Evolutionary conservation across 495 filamentous ascomycete species (phyloP).

Genomic region (Wilcoxina mikolae): DNA sequence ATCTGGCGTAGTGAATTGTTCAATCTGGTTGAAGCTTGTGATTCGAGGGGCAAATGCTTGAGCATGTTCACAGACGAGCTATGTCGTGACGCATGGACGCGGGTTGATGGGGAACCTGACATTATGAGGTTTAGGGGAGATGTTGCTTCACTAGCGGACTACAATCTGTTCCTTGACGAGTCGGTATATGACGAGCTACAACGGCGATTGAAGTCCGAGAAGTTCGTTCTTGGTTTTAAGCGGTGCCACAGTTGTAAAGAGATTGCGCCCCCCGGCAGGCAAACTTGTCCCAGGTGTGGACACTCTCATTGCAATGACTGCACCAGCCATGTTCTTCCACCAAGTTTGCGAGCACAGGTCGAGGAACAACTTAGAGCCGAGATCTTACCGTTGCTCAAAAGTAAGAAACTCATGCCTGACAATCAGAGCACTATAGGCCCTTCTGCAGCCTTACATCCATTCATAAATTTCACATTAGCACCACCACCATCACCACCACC

Average conservation of each 20-base stretch:
- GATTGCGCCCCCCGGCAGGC: not conserved
- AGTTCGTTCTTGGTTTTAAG: not conserved
- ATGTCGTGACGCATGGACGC: not conserved
- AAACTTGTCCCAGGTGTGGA: not conserved
- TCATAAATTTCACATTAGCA: not conserved
- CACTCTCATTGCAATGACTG: not conserved
- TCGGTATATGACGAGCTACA: not conserved
- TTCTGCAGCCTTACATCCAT: not conserved
- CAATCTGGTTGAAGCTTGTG: not conserved
- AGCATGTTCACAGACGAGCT: not conserved
- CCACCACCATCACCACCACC: not conserved
- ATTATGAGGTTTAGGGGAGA: not conserved
- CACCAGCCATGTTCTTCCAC: not conserved
- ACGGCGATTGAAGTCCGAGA: not conserved
- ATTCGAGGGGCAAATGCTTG: not conserved
- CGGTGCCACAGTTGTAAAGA: not conserved
- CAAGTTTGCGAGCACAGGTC: not conserved
- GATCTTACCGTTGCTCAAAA: not conserved
- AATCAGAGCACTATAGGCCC: not conserved
- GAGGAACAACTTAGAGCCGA: not conserved
- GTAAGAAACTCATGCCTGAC: not conserved
- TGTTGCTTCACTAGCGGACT: not conserved
- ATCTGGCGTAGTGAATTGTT: not conserved
- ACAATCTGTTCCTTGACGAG: not conserved
- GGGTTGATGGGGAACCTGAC: not conserved